These are phyloP conservation scores for Discostella stelligeroides DNA, from an alignment of 108 stramenopile species.

Conservation along the genomic window DNA sequence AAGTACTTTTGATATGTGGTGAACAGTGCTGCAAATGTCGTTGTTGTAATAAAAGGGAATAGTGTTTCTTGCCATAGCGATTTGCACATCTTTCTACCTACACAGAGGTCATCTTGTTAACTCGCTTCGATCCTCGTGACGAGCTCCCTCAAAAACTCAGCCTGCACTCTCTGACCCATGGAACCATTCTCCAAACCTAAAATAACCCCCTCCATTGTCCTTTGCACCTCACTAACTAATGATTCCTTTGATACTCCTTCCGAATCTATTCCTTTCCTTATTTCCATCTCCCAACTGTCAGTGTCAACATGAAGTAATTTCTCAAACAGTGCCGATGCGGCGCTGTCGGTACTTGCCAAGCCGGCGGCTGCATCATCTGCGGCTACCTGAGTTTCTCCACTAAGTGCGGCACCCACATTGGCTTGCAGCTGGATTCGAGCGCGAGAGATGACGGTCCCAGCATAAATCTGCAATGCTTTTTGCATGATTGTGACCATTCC, in stretches of 20 bases:
- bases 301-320: slow-evolving; percentile 71
- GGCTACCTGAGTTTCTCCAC: slow-evolving; percentile 44
- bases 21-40: neutral
- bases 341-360: neutral
- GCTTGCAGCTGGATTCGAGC: slow-evolving; percentile 55
- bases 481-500: slow-evolving; percentile 88
- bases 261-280: slow-evolving; percentile 39
- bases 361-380: slow-evolving; percentile 37
- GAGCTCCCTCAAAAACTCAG: slow-evolving; percentile 88
- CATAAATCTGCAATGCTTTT: slow-evolving; percentile 88
- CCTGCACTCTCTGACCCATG: slow-evolving; percentile 91
- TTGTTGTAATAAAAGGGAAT: neutral
- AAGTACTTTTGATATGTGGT: slow-evolving; percentile 74
- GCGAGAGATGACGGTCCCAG: slow-evolving; percentile 66
- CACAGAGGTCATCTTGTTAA: slow-evolving; percentile 1
- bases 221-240: slow-evolving; percentile 77
- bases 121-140: slow-evolving; percentile 70
- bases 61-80: neutral
- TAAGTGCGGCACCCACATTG: slow-evolving; percentile 46
- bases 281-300: slow-evolving; percentile 78
- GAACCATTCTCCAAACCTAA: slow-evolving; percentile 88
- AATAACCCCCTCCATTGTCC: slow-evolving; percentile 87
- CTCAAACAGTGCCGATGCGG: slow-evolving; percentile 64
- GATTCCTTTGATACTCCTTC: slow-evolving; percentile 49
- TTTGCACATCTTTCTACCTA: neutral